Evolutionary conservation across 1,139 yeast genomes (phyloP).

Genomic region (Blastobotrys arbuscula): DNA sequence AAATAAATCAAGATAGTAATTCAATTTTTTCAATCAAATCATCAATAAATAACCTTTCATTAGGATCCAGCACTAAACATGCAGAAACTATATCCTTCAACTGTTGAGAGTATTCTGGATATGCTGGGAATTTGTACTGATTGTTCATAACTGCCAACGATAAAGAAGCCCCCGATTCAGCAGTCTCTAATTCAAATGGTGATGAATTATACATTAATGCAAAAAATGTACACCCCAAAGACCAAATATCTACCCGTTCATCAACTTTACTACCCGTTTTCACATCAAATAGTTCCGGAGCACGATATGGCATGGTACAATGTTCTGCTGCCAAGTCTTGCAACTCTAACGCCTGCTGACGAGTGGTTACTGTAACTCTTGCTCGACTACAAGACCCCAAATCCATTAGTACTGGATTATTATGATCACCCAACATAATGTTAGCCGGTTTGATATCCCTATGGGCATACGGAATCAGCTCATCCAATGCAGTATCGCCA

Average conservation of each 20-base stretch:
- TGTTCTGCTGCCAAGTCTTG: conserved; percentile 83
- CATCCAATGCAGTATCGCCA: conserved; percentile 43
- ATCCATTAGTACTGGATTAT: conserved; percentile 70
- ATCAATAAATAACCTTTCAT: conserved; percentile 56
- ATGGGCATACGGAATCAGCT: conserved; percentile 71
- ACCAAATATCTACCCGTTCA: conserved; percentile 85
- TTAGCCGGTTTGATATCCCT: conserved; percentile 87
- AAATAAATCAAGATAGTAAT: not conserved
- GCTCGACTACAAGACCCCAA: conserved; percentile 76
- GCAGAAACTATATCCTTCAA: conserved; percentile 49
- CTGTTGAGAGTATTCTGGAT: conserved; percentile 48
- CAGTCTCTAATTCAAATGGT: conserved; percentile 83
- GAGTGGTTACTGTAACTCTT: conserved; percentile 45
- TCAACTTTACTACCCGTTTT: conserved; percentile 56
- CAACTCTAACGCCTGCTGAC: conserved; percentile 68
- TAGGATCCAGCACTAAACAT: conserved; percentile 60
- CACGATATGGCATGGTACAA: conserved; percentile 81
- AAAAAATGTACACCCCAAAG: conserved; percentile 78
- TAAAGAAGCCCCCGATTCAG: conserved; percentile 75
- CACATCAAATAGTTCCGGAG: conserved; percentile 84
- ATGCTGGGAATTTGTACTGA: conserved; percentile 56
- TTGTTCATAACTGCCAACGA: conserved; percentile 73
- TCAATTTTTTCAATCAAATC: conserved; percentile 42
- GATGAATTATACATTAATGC: conserved; percentile 72
- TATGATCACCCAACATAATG: conserved; percentile 66